These are phyloP conservation scores for Vigna radiata DNA, from an alignment of 306 rosid species.

Conservation along the genomic window DNA sequence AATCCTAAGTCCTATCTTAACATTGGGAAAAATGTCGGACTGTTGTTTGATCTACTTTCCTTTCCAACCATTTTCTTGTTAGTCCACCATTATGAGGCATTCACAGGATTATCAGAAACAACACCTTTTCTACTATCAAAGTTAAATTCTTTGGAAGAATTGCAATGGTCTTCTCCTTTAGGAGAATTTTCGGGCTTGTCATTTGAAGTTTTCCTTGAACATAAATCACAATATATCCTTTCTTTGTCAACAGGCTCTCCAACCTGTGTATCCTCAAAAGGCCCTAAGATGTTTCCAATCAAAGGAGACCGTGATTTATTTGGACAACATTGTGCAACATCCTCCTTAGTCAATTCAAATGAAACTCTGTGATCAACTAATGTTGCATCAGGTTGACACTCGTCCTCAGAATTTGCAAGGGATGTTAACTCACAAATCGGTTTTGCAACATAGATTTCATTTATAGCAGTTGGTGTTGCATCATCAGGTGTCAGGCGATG, in stretches of 20 bases:
- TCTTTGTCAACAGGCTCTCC: slow-evolving; percentile 43
- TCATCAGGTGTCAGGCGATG: slow-evolving; percentile 80
- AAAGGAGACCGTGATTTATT: slow-evolving; percentile 54
- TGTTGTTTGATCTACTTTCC: slow-evolving; percentile 61
- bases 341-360: slow-evolving; percentile 85
- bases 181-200: slow-evolving; percentile 44
- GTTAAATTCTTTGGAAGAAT: slow-evolving; percentile 72
- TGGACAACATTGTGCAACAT: slow-evolving; percentile 74
- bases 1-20: slow-evolving; percentile 18
- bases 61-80: slow-evolving; percentile 56
- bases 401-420: slow-evolving; percentile 57
- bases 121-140: slow-evolving; percentile 70
- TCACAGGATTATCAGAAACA: slow-evolving; percentile 48
- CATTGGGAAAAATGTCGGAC: slow-evolving; percentile 68
- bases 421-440: slow-evolving; percentile 60
- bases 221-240: slow-evolving; percentile 37
- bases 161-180: slow-evolving; percentile 58
- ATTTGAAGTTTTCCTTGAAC: slow-evolving; percentile 47
- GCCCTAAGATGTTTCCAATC: slow-evolving; percentile 48
- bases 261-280: slow-evolving; percentile 44
- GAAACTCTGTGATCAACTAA: slow-evolving; percentile 78
- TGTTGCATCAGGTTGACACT: slow-evolving; percentile 53
- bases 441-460: slow-evolving; percentile 44
- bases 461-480: slow-evolving; percentile 49
- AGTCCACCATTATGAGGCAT: slow-evolving; percentile 75